phyloP scores from a whole-genome alignment of 305 asterid genomes.

The Andrographis paniculata region DNA sequence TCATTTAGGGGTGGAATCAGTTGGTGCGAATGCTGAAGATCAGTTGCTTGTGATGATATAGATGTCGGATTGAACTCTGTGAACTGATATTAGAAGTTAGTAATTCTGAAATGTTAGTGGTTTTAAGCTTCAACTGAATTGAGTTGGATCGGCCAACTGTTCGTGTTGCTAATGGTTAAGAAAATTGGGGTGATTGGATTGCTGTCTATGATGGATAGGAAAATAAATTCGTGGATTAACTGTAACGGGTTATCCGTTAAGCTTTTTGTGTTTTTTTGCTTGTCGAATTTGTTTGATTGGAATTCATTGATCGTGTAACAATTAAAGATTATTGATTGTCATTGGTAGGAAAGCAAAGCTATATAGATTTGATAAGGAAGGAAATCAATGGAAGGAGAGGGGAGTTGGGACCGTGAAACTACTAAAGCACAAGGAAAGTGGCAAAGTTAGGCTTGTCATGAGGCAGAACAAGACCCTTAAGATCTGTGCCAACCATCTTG shows the following conservation, averaged over 20 bases:
- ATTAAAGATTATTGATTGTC: neutral
- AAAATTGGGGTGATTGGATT: neutral
- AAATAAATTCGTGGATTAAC: neutral
- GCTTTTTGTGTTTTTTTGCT: neutral
- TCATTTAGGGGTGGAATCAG: neutral
- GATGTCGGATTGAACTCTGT: no score
- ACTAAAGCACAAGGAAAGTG: conserved; percentile 63
- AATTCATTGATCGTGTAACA: no score
- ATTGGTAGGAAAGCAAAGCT: conserved; percentile 68
- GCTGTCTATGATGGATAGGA: neutral
- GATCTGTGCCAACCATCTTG: conserved; percentile 89
- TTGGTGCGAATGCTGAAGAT: neutral
- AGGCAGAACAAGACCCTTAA: conserved; percentile 92
- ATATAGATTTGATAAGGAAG: conserved; percentile 87
- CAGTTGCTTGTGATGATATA: neutral
- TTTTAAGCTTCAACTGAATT: neutral
- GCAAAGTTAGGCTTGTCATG: conserved; percentile 85
- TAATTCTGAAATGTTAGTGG: neutral
- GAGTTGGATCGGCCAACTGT: neutral
- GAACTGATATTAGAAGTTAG: no score
- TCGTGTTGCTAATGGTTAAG: neutral
- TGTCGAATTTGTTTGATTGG: neutral
- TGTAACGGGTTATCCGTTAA: neutral
- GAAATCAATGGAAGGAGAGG: conserved; percentile 91
- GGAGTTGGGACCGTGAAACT: conserved; percentile 91